phyloP scores from a whole-genome alignment of 805 yeast genomes.

The Kregervanrija fluxuum region DNA sequence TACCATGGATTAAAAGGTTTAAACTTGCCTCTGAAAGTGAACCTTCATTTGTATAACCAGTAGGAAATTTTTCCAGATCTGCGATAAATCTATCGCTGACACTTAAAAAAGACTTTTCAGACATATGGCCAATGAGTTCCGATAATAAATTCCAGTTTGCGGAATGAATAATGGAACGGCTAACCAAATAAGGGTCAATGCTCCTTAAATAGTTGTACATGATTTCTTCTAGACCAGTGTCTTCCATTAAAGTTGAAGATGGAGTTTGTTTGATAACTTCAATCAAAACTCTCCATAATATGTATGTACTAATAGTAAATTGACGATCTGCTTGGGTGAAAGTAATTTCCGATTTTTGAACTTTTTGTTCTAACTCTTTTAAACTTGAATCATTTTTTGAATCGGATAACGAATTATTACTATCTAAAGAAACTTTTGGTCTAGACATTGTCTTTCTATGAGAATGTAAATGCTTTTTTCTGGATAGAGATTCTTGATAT shows the following conservation, averaged over 20 bases:
- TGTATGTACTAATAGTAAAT: constrained; percentile 78
- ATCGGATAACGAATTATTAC: background rate
- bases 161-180: constrained; percentile 67
- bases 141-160: constrained; percentile 95
- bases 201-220: constrained; percentile 84
- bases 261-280: constrained; percentile 90
- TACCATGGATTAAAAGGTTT: constrained; percentile 78
- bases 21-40: constrained; percentile 40
- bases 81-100: constrained; percentile 93
- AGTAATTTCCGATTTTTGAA: constrained; percentile 45
- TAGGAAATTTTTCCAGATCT: constrained; percentile 78
- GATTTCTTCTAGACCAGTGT: constrained; percentile 81
- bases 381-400: constrained; percentile 6
- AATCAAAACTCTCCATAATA: constrained; percentile 83
- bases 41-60: constrained; percentile 31
- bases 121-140: constrained; percentile 83
- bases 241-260: constrained; percentile 64
- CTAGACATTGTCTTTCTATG: constrained; percentile 22
- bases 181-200: constrained; percentile 69
- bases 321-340: constrained; percentile 83
- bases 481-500: constrained; percentile 15
- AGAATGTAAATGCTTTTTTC: background rate
- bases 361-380: constrained; percentile 19
- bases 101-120: constrained; percentile 70
- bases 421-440: constrained; percentile 7